phyloP scores from a whole-genome alignment of 768 basidiomycete genomes.

The Macrocybe gigantea region DNA sequence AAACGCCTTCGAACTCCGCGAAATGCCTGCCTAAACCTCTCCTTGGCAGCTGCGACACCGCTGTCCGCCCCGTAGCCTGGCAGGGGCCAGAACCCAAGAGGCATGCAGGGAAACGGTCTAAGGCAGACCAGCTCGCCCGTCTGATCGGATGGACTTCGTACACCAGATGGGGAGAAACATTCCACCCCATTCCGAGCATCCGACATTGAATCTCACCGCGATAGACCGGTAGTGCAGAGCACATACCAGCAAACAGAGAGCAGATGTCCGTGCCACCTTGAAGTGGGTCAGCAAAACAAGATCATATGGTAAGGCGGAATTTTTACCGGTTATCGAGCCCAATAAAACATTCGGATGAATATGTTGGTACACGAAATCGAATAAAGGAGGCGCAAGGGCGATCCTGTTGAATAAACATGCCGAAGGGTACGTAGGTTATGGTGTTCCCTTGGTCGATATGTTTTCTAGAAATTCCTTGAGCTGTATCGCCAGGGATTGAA shows the following conservation, averaged over 20 bases:
- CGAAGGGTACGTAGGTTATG: conserved; percentile 54
- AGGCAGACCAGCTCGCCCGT: conserved; percentile 70
- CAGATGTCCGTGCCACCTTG: conserved; percentile 82
- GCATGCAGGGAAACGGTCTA: conserved; percentile 75
- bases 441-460: conserved; percentile 59
- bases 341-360: conserved; percentile 60
- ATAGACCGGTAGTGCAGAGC: conserved; percentile 69
- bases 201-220: conserved; percentile 80
- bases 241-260: conserved; percentile 79
- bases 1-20: conserved; percentile 56
- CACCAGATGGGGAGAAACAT: conserved; percentile 44
- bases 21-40: conserved; percentile 67
- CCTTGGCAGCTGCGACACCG: conserved; percentile 47
- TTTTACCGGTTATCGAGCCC: conserved; percentile 67
- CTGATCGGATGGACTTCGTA: conserved; percentile 37
- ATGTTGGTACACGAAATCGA: conserved; percentile 69
- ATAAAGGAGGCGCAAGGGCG: conserved; percentile 66
- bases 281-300: neutral
- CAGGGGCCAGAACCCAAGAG: conserved; percentile 78
- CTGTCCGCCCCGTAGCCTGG: conserved; percentile 52
- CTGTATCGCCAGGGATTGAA: conserved; percentile 4
- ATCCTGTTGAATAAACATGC: conserved; percentile 79
- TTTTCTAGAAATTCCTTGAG: conserved; percentile 39
- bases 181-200: conserved; percentile 76
- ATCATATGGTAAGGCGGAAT: conserved; percentile 3